These are phyloP conservation scores for Balansia obtecta DNA, from an alignment of 2,329 filamentous ascomycete species.

Conservation along the genomic window DNA sequence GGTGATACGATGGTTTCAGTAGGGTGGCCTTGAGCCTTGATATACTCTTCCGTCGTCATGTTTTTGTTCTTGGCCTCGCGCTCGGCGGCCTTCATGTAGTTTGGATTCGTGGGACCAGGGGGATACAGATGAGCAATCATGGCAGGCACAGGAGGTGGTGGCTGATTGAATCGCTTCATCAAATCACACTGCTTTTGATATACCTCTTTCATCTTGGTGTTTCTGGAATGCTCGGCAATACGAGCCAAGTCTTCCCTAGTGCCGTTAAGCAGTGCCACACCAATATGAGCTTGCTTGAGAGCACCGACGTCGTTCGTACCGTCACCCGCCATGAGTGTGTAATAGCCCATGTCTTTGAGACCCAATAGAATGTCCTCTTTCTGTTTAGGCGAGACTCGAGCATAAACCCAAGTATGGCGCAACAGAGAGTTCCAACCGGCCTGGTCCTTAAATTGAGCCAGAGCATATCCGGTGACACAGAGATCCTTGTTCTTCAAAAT, in stretches of 20 bases:
- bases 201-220: slow-evolving; percentile 95
- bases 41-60: slow-evolving; percentile 46
- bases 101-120: slow-evolving; percentile 80
- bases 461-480: slow-evolving; percentile 88
- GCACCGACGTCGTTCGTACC: slow-evolving; percentile 97
- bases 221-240: slow-evolving; percentile 87
- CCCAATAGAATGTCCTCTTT: slow-evolving; percentile 98
- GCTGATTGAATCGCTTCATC: slow-evolving; percentile 93
- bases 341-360: slow-evolving; percentile 92
- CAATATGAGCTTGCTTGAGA: slow-evolving; percentile 94
- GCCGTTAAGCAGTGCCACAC: slow-evolving; percentile 90
- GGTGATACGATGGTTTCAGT: slow-evolving; percentile 56
- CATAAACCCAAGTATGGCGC: slow-evolving; percentile 92
- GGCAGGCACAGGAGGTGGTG: slow-evolving; percentile 78
- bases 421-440: slow-evolving; percentile 64
- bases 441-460: slow-evolving; percentile 79
- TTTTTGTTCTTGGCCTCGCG: slow-evolving; percentile 74
- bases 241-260: slow-evolving; percentile 81
- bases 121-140: slow-evolving; percentile 92
- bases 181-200: slow-evolving; percentile 91
- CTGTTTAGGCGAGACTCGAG: slow-evolving; percentile 94
- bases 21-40: slow-evolving; percentile 36
- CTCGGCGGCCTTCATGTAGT: slow-evolving; percentile 85
- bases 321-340: slow-evolving; percentile 96
- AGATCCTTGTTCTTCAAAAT: slow-evolving; percentile 82